phyloP scores from a whole-genome alignment of 2,329 filamentous ascomycete genomes.

The Pezicula radicicola region DNA sequence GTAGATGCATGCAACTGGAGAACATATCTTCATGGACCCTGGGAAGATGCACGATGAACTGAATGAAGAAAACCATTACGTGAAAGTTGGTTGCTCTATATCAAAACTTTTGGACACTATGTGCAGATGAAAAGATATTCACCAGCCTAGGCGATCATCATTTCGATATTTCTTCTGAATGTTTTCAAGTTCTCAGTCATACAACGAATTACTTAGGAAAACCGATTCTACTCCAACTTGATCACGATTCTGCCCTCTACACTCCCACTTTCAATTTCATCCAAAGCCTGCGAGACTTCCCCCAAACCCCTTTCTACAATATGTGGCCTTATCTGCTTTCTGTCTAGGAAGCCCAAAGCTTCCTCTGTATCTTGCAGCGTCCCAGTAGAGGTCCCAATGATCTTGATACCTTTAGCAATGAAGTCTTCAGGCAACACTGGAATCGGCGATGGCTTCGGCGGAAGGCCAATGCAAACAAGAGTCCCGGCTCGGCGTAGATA shows the following conservation, averaged over 20 bases:
- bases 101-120: too few relatives aligned
- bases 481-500: constrained; percentile 27
- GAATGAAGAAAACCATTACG: too few relatives aligned
- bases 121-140: too few relatives aligned
- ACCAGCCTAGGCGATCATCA: too few relatives aligned
- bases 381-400: background rate
- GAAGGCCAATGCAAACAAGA: background rate
- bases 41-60: too few relatives aligned
- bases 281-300: background rate
- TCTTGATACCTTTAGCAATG: background rate
- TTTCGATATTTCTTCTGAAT: too few relatives aligned
- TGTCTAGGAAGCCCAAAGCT: background rate
- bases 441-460: background rate
- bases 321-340: background rate
- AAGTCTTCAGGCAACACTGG: background rate
- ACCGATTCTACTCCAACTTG: too few relatives aligned
- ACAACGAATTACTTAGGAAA: too few relatives aligned
- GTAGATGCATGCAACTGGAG: too few relatives aligned
- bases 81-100: too few relatives aligned
- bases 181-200: too few relatives aligned
- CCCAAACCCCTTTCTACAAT: background rate
- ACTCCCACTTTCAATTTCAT: background rate
- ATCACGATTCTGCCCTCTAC: background rate
- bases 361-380: background rate
- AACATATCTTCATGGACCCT: too few relatives aligned